Base-by-base conservation (phyloP, 208 protist genomes). In the Leishmania arabica region DNA sequence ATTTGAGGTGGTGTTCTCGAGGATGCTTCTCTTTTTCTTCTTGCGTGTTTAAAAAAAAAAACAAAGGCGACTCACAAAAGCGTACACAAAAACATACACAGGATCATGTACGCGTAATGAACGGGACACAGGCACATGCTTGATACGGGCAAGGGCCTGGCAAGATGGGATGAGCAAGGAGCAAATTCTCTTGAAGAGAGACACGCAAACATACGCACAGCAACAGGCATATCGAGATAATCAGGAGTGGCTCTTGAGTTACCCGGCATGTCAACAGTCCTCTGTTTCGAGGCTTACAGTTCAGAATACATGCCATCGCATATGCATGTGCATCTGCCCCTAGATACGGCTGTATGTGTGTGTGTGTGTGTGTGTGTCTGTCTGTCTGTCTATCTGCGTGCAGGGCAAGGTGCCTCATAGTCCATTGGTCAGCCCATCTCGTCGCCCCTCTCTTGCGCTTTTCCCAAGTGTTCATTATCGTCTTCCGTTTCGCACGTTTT, bases 11-110 rank as follows among this genome's bases (percentile, higher is more conserved):
- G 58, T 72, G 21, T 81, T 58, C 31, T 31, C 5, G 11, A 71
- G 27, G 13, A n/a, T 49, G n/a, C 42, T 71, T 81, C 62, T 75
- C 49, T 82, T 73, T 75, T 76, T 31, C 17, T 49, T 82, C 24
- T 78, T 31, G 0, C 27, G 19, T 8, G 53, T 11, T 37, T 37
- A 51, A 49, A 45, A 72, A 72, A 68, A 68, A 37, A 45, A 72
- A 72, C 40, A 68, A 37, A 68, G 62, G 62, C 62, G 31, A 68
- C 68, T 31, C 17, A 31, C 68, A 72, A 31, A 51, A 7, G 42
- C 40, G 42, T 31, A 72, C 40, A 72, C 68, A 49, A 21, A 47
- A 8, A 72, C 66, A 11, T 24, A 45, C 66, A 72, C 66, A 11
- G 56, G 11, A 42, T 42, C 31, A 17, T 42, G 40, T 45, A 17